Evolutionary conservation across 1,139 yeast genomes (phyloP).

Genomic region (Petasospora rhodanensis): DNA sequence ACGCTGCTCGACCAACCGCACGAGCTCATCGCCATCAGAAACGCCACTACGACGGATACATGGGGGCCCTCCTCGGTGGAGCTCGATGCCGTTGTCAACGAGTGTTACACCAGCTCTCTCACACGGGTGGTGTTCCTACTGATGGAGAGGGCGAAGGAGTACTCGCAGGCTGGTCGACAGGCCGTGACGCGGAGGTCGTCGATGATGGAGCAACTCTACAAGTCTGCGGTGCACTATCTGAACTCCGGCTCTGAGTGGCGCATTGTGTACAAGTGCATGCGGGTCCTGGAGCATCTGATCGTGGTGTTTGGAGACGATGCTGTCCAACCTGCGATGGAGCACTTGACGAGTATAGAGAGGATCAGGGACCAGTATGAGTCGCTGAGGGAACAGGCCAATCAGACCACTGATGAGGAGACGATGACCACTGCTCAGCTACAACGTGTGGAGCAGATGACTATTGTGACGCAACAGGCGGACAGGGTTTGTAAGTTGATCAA

Average conservation of each 20-base stretch:
- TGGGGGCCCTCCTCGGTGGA: constrained; percentile 45
- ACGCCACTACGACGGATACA: constrained; percentile 41
- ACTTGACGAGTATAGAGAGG: background rate
- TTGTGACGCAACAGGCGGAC: constrained; percentile 6
- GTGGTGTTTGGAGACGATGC: constrained; percentile 5
- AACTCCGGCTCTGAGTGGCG: constrained; percentile 36
- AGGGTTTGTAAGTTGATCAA: constrained; percentile 4
- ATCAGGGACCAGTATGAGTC: constrained; percentile 1
- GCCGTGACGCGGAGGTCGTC: background rate
- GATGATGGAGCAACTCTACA: constrained; percentile 22
- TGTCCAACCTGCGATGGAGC: constrained; percentile 1
- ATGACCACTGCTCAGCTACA: constrained; percentile 6
- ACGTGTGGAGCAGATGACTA: constrained; percentile 5
- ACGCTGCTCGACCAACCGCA: constrained; percentile 16
- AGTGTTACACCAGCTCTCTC: background rate
- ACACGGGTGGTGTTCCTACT: background rate
- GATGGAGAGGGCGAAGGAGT: constrained; percentile 7
- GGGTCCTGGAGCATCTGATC: constrained; percentile 30
- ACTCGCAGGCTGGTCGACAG: background rate
- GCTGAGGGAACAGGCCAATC: background rate
- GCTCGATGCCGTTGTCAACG: constrained; percentile 28
- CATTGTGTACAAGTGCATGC: constrained; percentile 32
- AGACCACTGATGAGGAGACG: background rate
- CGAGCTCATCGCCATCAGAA: constrained; percentile 33
- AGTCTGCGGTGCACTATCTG: constrained; percentile 34